Conservation (phyloP, 139 green algal genomes). For the Axilococcus clingmanii region DNA sequence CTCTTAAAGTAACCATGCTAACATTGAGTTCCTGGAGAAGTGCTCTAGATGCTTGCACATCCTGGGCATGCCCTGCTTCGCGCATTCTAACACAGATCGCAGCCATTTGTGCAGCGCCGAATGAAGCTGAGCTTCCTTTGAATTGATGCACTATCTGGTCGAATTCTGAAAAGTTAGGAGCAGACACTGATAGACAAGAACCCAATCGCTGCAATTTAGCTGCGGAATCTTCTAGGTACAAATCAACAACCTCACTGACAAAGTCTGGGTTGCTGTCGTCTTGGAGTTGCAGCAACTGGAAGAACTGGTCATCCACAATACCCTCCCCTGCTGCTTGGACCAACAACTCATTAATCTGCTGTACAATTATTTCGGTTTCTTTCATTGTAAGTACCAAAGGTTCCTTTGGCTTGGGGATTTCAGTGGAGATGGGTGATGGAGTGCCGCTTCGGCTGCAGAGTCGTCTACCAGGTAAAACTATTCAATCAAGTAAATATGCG, state of each 20-base stretch:
- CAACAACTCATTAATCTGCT: neutral
- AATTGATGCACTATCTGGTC: conserved; percentile 80
- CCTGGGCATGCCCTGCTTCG: conserved; percentile 40
- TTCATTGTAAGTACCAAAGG: neutral
- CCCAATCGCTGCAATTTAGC: conserved; percentile 18
- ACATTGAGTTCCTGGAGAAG: too few relatives aligned
- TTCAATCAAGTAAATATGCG: too few relatives aligned
- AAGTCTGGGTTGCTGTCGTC: conserved; percentile 80
- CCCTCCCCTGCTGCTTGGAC: conserved; percentile 23
- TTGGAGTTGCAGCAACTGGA: conserved; percentile 69
- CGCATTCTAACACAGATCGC: conserved; percentile 55
- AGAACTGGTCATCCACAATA: conserved; percentile 69
- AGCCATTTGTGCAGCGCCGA: conserved; percentile 33
- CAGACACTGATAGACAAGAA: neutral
- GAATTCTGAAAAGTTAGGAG: conserved; percentile 48
- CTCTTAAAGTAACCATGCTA: too few relatives aligned
- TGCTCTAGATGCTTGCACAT: conserved; percentile 20
- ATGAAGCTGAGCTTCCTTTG: conserved; percentile 70
- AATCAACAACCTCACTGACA: conserved; percentile 61
- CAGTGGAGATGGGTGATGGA: too few relatives aligned
- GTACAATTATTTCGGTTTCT: neutral
- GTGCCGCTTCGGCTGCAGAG: too few relatives aligned
- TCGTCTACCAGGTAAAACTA: too few relatives aligned
- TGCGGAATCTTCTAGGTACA: conserved; percentile 71
- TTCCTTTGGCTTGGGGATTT: too few relatives aligned